A percentile compares a stretch with the other conserved stretches of the same genome.
Conservation (phyloP, 139 green algal species). For the Edaphochlamys debaryana region DNA sequence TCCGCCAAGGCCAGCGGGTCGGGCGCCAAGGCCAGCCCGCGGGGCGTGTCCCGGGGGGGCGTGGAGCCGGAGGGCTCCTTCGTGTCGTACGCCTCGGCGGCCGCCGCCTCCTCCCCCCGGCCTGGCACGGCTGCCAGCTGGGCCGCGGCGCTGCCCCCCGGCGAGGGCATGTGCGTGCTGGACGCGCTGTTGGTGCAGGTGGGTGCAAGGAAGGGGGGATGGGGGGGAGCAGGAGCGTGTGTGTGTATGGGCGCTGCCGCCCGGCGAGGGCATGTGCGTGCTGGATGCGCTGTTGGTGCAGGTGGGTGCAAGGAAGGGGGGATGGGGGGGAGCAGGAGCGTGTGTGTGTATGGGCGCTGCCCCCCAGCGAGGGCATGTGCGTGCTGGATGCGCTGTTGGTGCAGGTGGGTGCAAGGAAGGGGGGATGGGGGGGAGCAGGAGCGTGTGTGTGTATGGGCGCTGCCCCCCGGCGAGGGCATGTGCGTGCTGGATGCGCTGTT, state of each 20-base stretch:
- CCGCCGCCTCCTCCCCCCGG: no score
- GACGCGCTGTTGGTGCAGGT: not conserved
- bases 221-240: not conserved
- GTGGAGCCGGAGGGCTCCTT: no score
- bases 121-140: no score
- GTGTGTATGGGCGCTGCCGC: no score
- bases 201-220: not conserved
- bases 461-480: not conserved
- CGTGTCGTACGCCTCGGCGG: no score
- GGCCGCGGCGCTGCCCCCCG: no score
- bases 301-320: not conserved
- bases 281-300: constrained; percentile 29
- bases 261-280: not conserved
- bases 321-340: not conserved
- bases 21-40: no score
- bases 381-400: constrained; percentile 27
- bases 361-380: not conserved
- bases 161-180: no score
- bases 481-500: constrained; percentile 30
- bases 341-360: no score
- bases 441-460: not conserved
- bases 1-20: no score
- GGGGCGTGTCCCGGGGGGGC: no score
- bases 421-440: not conserved
- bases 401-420: not conserved